A percentile compares a stretch with the other conserved stretches of the same genome.
phyloP scores from a whole-genome alignment of 371 early-diverging fungal species.

The Syncephalastrum sp. region DNA sequence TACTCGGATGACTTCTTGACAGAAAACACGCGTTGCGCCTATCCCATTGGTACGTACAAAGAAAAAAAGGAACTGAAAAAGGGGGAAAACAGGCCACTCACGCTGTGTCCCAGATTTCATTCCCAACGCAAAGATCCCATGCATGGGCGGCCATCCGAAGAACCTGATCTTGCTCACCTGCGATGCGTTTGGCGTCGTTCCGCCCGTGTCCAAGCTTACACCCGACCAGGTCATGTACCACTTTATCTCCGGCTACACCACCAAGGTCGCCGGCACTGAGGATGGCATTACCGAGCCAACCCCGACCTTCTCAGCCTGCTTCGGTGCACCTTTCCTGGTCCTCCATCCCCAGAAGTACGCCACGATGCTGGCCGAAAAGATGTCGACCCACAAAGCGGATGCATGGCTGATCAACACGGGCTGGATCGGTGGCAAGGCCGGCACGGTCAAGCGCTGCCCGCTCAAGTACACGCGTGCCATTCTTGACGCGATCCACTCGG shows the following conservation, averaged over 20 bases:
- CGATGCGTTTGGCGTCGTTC: conserved; percentile 97
- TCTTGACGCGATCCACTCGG: conserved; percentile 93
- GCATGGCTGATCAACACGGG: conserved; percentile 99
- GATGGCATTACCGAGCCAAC: conserved; percentile 93
- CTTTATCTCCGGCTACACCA: conserved; percentile 92
- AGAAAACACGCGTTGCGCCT: conserved; percentile 98
- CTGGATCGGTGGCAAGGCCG: conserved; percentile 95
- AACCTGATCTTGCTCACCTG: conserved; percentile 97
- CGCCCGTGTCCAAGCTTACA: conserved; percentile 91
- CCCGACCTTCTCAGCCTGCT: conserved; percentile 94
- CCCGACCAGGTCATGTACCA: conserved; percentile 96
- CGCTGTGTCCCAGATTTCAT: conserved; percentile 70
- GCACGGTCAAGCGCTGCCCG: conserved; percentile 86
- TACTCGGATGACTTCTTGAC: conserved; percentile 82
- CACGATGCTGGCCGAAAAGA: conserved; percentile 94
- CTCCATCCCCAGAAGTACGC: conserved; percentile 97
- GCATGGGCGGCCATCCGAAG: conserved; percentile 91
- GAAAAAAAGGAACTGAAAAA: not conserved
- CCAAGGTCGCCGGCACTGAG: conserved; percentile 97
- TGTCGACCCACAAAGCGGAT: conserved; percentile 83
- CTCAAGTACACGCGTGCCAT: conserved; percentile 97
- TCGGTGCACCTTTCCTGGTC: conserved; percentile 96
- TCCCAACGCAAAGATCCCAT: conserved; percentile 95
- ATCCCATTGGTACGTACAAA: conserved; percentile 72
- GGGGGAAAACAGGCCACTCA: not conserved